phyloP scores from a whole-genome alignment of 2,329 filamentous ascomycete species.

The Neurospora sp. region DNA sequence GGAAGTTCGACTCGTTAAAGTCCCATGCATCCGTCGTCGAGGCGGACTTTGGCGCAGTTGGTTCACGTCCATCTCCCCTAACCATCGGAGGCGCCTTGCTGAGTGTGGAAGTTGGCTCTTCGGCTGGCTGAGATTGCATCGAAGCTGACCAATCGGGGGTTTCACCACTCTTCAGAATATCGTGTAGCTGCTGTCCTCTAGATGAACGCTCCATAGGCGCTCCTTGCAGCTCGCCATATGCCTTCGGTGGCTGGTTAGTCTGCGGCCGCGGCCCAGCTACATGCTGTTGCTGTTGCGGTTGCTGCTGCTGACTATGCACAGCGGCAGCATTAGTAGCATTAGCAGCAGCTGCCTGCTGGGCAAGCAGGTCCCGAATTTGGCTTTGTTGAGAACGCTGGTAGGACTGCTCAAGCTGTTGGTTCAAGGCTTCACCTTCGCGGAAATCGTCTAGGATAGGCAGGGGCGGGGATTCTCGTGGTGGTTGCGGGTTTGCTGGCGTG shows the following conservation, averaged over 20 bases:
- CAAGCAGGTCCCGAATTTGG: not conserved
- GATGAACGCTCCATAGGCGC: not conserved
- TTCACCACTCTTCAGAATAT: not conserved
- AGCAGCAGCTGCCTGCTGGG: not conserved
- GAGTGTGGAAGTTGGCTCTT: constrained; percentile 18
- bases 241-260: constrained; percentile 43
- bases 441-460: constrained; percentile 50
- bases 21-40: constrained; percentile 67
- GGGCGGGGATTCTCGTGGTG: constrained; percentile 53
- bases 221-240: not conserved
- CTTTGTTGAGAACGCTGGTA: constrained; percentile 20
- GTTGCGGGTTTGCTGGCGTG: constrained; percentile 54
- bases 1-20: constrained; percentile 70
- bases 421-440: constrained; percentile 43
- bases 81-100: constrained; percentile 24
- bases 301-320: constrained; percentile 41
- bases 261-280: constrained; percentile 23
- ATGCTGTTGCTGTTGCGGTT: constrained; percentile 42
- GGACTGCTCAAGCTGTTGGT: constrained; percentile 23
- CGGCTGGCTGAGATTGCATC: not conserved
- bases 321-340: constrained; percentile 8
- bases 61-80: not conserved
- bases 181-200: not conserved
- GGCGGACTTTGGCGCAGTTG: not conserved
- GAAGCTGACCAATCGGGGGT: not conserved